A percentile compares a stretch with the other conserved stretches of the same genome.
Evolutionary conservation across 78 protist species (phyloP).

Genomic region (Salpingoeca rosetta): DNA sequence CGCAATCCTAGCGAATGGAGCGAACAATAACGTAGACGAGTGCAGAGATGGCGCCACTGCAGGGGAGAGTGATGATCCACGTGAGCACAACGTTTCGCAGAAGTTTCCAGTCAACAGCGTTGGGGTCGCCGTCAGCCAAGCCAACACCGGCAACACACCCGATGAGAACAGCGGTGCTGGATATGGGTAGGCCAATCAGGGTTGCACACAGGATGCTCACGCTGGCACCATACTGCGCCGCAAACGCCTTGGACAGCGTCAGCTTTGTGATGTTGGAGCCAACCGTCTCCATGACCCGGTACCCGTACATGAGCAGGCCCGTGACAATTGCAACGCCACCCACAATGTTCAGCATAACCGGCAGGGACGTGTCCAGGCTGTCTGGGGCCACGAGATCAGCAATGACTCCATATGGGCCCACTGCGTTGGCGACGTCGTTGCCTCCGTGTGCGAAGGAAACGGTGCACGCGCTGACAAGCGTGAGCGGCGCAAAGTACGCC

Average conservation of each 20-base stretch:
- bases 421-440: background rate
- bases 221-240: background rate
- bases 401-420: background rate
- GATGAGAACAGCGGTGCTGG: background rate
- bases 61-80: background rate
- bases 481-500: background rate
- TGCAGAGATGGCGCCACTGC: no score
- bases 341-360: background rate
- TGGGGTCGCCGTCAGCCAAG: background rate
- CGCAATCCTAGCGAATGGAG: no score
- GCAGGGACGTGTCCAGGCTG: background rate
- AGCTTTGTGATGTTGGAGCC: background rate
- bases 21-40: no score
- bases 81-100: background rate
- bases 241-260: background rate
- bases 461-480: background rate
- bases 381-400: background rate
- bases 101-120: background rate
- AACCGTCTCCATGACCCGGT: background rate
- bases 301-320: background rate
- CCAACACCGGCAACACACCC: background rate
- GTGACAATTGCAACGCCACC: background rate
- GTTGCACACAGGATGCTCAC: background rate
- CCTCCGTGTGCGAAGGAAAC: background rate
- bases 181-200: background rate